Evolutionary conservation across 768 basidiomycete genomes (phyloP).

Genomic region (Cystofilobasidium macerans): DNA sequence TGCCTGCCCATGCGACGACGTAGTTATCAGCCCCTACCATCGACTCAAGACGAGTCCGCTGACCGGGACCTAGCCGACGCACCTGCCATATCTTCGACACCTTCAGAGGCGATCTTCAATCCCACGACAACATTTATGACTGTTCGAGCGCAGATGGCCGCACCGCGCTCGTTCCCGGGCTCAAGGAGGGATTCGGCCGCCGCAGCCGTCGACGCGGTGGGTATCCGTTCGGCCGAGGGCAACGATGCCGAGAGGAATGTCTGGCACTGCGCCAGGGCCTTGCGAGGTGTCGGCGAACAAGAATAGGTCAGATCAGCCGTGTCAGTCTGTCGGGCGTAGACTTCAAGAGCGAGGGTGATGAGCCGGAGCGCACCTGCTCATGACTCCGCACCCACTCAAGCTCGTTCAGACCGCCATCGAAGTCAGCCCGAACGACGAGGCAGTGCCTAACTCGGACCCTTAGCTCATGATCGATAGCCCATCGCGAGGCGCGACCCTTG

Average conservation of each 20-base stretch:
- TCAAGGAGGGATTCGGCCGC: slow-evolving; percentile 6
- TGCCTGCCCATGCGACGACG: not conserved
- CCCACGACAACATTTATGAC: slow-evolving; percentile 4
- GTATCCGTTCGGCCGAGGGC: slow-evolving; percentile 4
- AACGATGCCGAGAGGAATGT: slow-evolving; percentile 1
- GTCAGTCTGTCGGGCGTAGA: not conserved
- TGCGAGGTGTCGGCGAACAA: not conserved
- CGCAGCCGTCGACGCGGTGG: slow-evolving; percentile 3
- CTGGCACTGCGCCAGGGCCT: slow-evolving; percentile 22
- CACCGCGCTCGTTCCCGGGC: not conserved
- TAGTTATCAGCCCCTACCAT: not conserved
- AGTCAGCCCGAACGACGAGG: slow-evolving; percentile 2
- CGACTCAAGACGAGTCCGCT: too few species aligned
- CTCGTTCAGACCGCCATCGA: not conserved
- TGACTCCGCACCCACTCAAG: slow-evolving; percentile 19
- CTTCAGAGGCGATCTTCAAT: not conserved
- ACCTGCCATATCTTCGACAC: slow-evolving; percentile 18
- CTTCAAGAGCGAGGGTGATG: not conserved
- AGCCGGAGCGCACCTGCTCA: slow-evolving; percentile 8
- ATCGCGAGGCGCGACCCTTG: not conserved
- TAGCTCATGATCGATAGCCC: slow-evolving; percentile 4
- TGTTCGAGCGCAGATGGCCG: slow-evolving; percentile 9
- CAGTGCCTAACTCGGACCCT: slow-evolving; percentile 12
- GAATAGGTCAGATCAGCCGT: not conserved
- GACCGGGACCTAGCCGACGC: too few species aligned